Evolutionary conservation across 2,329 filamentous ascomycete species (phyloP).

Genomic region (Calonectria naviculata): DNA sequence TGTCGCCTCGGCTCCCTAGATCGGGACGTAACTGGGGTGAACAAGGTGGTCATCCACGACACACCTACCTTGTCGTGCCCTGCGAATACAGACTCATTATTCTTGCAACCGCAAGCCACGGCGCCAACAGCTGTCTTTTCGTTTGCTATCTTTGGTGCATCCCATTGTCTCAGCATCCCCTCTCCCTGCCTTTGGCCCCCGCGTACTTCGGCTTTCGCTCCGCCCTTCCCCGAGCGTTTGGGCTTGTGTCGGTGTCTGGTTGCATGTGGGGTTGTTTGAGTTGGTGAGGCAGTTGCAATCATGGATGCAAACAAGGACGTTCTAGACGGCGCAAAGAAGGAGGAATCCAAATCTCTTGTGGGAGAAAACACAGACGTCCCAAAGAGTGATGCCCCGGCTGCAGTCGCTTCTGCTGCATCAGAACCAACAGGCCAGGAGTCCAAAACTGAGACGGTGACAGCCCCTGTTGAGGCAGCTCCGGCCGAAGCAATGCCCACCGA

Average conservation of each 20-base stretch:
- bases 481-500: neutral
- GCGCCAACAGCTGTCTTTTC: conserved; percentile 8
- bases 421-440: neutral
- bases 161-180: neutral
- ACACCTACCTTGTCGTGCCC: conserved; percentile 9
- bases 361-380: neutral
- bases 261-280: conserved; percentile 23
- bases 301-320: conserved; percentile 36
- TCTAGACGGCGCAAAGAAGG: conserved; percentile 35
- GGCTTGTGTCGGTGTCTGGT: conserved; percentile 15
- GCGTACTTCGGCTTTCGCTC: neutral
- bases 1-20: conserved; percentile 15
- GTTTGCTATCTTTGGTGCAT: neutral
- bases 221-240: conserved; percentile 1
- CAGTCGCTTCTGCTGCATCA: neutral
- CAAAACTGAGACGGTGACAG: conserved; percentile 6
- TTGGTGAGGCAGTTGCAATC: conserved; percentile 22
- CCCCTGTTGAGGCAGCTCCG: neutral
- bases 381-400: neutral
- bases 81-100: conserved; percentile 19
- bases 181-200: neutral
- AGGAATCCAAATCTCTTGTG: conserved; percentile 33
- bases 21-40: neutral
- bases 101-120: conserved; percentile 18
- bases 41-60: conserved; percentile 19